A percentile compares a stretch with the other conserved stretches of the same genome.
phyloP scores from a whole-genome alignment of 2,329 filamentous ascomycete genomes.

The Claviceps cyperi region DNA sequence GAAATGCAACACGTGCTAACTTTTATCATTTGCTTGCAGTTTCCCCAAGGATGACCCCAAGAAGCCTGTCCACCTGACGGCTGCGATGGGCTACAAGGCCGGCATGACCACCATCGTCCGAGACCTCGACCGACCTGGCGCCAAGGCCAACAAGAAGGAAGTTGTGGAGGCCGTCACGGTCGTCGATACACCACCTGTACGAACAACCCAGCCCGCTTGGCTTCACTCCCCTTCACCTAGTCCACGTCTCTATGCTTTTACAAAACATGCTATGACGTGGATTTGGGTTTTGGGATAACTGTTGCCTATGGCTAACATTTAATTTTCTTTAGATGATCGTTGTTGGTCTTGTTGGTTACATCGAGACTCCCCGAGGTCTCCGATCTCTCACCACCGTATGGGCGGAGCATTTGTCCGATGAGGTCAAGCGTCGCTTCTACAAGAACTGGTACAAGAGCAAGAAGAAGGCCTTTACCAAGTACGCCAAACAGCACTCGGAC shows the following conservation, averaged over 20 bases:
- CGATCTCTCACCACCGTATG: conserved; percentile 98
- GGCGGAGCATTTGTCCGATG: conserved; percentile 98
- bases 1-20: background rate
- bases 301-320: conserved; percentile 57
- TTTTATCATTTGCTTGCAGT: conserved; percentile 29
- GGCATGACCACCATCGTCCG: conserved; percentile 99
- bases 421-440: conserved; percentile 99
- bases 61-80: conserved; percentile 98
- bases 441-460: conserved; percentile 99
- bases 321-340: conserved; percentile 75
- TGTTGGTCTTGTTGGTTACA: conserved; percentile 99
- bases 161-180: conserved; percentile 78
- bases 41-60: conserved; percentile 99
- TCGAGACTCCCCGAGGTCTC: conserved; percentile 98
- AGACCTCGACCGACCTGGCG: conserved; percentile 96
- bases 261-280: background rate
- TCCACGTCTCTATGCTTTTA: background rate
- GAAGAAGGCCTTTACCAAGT: conserved; percentile 99
- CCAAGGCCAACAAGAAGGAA: conserved; percentile 99
- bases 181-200: conserved; percentile 90
- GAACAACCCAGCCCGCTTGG: conserved; percentile 72
- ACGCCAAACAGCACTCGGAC: conserved; percentile 99
- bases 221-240: conserved; percentile 28
- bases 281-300: background rate
- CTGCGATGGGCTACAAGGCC: conserved; percentile 98